Evolutionary conservation across 352 stramenopile species (phyloP).

Genomic region (Elongisporangium anandrum): DNA sequence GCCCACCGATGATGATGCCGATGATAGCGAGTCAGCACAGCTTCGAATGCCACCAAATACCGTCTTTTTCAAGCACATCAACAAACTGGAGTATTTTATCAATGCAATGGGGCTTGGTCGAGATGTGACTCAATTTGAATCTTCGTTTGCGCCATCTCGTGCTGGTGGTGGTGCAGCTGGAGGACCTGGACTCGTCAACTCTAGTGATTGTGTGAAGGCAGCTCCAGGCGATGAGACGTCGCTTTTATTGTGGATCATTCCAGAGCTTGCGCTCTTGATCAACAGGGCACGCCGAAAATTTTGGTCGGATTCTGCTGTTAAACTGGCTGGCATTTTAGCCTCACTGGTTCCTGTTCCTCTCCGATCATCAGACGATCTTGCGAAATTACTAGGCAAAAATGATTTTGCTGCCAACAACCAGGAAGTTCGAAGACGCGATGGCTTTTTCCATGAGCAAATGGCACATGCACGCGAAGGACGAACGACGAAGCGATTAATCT

Average conservation of each 20-base stretch:
- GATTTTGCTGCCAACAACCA: constrained; percentile 72
- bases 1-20: constrained; percentile 8
- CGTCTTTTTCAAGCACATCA: constrained; percentile 71
- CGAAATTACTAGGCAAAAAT: constrained; percentile 36
- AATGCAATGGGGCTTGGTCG: constrained; percentile 73
- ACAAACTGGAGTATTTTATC: constrained; percentile 85
- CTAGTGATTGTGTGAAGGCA: constrained; percentile 55
- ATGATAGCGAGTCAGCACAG: constrained; percentile 22
- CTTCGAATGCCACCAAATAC: constrained; percentile 44
- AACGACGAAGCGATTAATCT: constrained; percentile 40
- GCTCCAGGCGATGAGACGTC: constrained; percentile 72
- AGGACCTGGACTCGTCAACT: constrained; percentile 33
- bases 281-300: constrained; percentile 57
- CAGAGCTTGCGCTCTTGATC: constrained; percentile 66
- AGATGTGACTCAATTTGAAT: constrained; percentile 68
- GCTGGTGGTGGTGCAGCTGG: constrained; percentile 10
- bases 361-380: constrained; percentile 65
- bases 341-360: constrained; percentile 56
- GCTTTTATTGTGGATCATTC: constrained; percentile 70
- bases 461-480: constrained; percentile 71
- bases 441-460: constrained; percentile 85
- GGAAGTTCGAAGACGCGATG: constrained; percentile 69
- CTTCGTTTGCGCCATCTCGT: constrained; percentile 61
- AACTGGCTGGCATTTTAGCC: constrained; percentile 61
- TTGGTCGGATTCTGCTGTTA: constrained; percentile 69